Conservation (phyloP, 1,139 yeast genomes). For the Magnusiomyces magnusii region DNA sequence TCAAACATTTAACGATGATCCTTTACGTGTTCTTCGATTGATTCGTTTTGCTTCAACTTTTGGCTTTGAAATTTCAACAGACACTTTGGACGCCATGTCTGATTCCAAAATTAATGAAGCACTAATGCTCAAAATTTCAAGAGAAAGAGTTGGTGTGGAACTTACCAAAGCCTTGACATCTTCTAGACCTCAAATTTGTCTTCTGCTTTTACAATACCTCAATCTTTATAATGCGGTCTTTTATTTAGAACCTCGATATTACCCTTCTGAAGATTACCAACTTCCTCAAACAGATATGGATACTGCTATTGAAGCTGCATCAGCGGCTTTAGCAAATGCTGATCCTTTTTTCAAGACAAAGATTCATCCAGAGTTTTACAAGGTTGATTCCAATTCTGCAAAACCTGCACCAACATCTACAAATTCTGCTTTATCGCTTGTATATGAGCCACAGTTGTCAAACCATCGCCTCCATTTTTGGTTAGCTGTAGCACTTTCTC, state of each 20-base stretch:
- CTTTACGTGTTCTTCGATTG: slow-evolving; percentile 75
- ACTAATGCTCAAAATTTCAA: slow-evolving; percentile 65
- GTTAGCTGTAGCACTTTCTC: slow-evolving; percentile 33
- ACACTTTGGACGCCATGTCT: slow-evolving; percentile 60
- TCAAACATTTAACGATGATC: slow-evolving; percentile 88
- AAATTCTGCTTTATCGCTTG: background rate
- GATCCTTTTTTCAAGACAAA: background rate
- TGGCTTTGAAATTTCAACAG: slow-evolving; percentile 54
- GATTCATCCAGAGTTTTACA: background rate
- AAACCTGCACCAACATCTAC: background rate
- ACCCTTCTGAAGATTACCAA: background rate
- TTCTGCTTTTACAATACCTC: slow-evolving; percentile 49
- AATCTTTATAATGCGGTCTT: slow-evolving; percentile 56
- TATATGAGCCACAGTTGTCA: background rate
- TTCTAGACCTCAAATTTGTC: slow-evolving; percentile 54
- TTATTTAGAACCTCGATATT: slow-evolving; percentile 20
- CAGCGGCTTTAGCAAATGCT: background rate
- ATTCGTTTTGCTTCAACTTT: slow-evolving; percentile 81
- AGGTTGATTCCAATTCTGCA: background rate
- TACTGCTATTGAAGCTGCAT: background rate
- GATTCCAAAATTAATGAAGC: slow-evolving; percentile 50
- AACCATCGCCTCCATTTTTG: slow-evolving; percentile 10
- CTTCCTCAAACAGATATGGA: background rate
- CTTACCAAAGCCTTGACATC: slow-evolving; percentile 64
- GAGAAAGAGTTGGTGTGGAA: slow-evolving; percentile 92